These are phyloP conservation scores for Didymosphaeria variabile DNA, from an alignment of 2,329 filamentous ascomycete species.

Conservation along the genomic window DNA sequence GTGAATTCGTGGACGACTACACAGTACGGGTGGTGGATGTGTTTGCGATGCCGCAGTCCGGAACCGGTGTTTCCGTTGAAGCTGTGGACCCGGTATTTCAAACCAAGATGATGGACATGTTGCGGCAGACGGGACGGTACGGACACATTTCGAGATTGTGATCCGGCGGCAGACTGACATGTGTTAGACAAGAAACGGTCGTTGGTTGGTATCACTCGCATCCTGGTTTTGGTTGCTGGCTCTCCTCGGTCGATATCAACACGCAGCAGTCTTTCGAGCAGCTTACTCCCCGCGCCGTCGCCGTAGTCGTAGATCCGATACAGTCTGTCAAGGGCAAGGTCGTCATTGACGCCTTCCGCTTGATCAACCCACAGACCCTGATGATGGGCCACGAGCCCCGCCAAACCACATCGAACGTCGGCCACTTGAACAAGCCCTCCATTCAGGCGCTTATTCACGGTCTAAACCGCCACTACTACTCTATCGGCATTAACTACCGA, in stretches of 20 bases:
- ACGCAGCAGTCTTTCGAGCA: slow-evolving; percentile 99
- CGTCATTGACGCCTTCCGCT: slow-evolving; percentile 97
- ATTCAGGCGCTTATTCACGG: slow-evolving; percentile 99
- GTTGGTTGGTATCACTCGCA: slow-evolving; percentile 99
- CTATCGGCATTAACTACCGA: slow-evolving; percentile 96
- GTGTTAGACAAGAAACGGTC: slow-evolving; percentile 84
- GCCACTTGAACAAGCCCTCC: slow-evolving; percentile 98
- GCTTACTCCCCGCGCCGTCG: slow-evolving; percentile 93
- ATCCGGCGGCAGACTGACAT: slow-evolving; percentile 27
- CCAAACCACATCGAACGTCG: slow-evolving; percentile 96
- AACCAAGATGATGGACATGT: slow-evolving; percentile 99
- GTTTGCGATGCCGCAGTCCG: slow-evolving; percentile 98
- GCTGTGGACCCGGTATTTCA: slow-evolving; percentile 98
- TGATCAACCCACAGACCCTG: slow-evolving; percentile 96
- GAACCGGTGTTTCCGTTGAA: slow-evolving; percentile 97
- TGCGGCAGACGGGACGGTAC: slow-evolving; percentile 93
- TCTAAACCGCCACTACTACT: slow-evolving; percentile 98
- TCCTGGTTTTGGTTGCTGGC: slow-evolving; percentile 98
- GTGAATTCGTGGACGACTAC: slow-evolving; percentile 98
- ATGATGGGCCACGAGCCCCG: slow-evolving; percentile 98
- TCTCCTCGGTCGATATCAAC: slow-evolving; percentile 99
- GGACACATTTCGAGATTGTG: slow-evolving; percentile 14
- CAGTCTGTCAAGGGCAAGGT: slow-evolving; percentile 99
- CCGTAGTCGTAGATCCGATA: slow-evolving; percentile 97
- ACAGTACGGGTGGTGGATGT: slow-evolving; percentile 98